A percentile compares a stretch with the other conserved stretches of the same genome.
Conservation (phyloP, 352 stramenopile genomes). For the Peronospora tabacina region DNA sequence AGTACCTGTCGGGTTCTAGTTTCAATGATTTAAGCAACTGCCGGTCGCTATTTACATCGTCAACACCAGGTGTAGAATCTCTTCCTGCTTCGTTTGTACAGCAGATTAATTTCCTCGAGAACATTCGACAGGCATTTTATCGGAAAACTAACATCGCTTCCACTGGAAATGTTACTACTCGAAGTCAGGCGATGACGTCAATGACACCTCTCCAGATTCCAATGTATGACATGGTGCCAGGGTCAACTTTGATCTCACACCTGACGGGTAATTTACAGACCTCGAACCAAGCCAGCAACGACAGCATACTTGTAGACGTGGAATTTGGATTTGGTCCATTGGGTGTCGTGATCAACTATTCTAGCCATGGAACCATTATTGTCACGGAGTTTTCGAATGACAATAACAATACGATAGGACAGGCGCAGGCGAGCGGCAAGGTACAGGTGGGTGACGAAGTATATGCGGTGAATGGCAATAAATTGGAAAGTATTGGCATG, state of each 20-base stretch:
- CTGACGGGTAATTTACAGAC: slow-evolving; percentile 8
- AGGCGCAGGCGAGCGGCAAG: slow-evolving; percentile 65
- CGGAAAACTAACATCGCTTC: slow-evolving; percentile 20
- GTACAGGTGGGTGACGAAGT: slow-evolving; percentile 69
- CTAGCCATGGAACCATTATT: slow-evolving; percentile 53
- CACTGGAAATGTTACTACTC: neutral
- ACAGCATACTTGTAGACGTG: slow-evolving; percentile 48
- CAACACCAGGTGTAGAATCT: slow-evolving; percentile 40
- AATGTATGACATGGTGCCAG: slow-evolving; percentile 11
- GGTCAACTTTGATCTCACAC: slow-evolving; percentile 5
- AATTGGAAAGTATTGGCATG: slow-evolving; percentile 63
- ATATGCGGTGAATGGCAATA: slow-evolving; percentile 64
- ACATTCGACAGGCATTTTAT: slow-evolving; percentile 39
- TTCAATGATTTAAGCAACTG: slow-evolving; percentile 60
- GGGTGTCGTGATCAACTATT: slow-evolving; percentile 82
- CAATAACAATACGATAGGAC: slow-evolving; percentile 55
- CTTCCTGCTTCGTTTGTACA: slow-evolving; percentile 67
- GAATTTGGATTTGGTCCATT: slow-evolving; percentile 62
- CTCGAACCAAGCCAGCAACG: slow-evolving; percentile 10
- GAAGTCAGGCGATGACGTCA: slow-evolving; percentile 8
- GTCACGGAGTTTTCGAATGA: slow-evolving; percentile 79
- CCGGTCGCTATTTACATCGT: slow-evolving; percentile 39
- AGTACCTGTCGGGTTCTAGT: slow-evolving; percentile 47
- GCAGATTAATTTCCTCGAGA: slow-evolving; percentile 61
- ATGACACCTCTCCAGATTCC: slow-evolving; percentile 18